These are phyloP conservation scores for Cryptosporidium muris DNA, from an alignment of 169 alveolate genomes.

Conservation along the genomic window DNA sequence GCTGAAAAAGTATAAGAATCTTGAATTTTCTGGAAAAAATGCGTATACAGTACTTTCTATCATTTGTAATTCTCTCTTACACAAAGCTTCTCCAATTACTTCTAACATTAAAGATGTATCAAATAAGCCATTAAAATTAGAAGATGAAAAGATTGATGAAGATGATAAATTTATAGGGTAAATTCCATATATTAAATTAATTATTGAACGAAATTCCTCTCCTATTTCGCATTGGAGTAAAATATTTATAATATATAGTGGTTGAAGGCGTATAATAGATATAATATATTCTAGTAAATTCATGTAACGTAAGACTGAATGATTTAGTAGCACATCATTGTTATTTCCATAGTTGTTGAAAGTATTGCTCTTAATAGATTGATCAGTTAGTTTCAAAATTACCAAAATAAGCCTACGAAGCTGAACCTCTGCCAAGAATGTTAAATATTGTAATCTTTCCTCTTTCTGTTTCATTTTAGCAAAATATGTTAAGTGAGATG, in stretches of 20 bases:
- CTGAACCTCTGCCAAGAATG: conserved; percentile 40
- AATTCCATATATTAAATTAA: conserved; percentile 22
- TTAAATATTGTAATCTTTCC: conserved; percentile 33
- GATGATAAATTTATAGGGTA: conserved; percentile 14
- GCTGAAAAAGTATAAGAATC: conserved; percentile 18
- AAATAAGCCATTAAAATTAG: conserved; percentile 26
- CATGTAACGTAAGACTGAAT: conserved; percentile 14
- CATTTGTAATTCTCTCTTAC: conserved; percentile 35
- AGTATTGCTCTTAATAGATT: neutral
- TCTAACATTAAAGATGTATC: conserved; percentile 24
- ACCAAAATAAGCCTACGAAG: conserved; percentile 23
- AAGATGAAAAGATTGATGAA: neutral
- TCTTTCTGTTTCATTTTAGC: conserved; percentile 33
- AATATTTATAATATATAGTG: conserved; percentile 26
- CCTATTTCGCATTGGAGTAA: conserved; percentile 37
- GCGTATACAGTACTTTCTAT: conserved; percentile 11
- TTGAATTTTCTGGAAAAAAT: conserved; percentile 42
- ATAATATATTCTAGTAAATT: conserved; percentile 14
- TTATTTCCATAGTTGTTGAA: neutral
- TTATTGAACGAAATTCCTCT: conserved; percentile 14
- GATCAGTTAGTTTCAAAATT: neutral
- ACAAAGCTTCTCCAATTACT: conserved; percentile 26
- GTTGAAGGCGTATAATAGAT: conserved; percentile 9
- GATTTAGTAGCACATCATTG: conserved; percentile 3
- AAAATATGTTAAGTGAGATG: conserved; percentile 26